Evolutionary conservation across 2,329 filamentous ascomycete genomes (phyloP).

Genomic region (Metarhizium robertsii): DNA sequence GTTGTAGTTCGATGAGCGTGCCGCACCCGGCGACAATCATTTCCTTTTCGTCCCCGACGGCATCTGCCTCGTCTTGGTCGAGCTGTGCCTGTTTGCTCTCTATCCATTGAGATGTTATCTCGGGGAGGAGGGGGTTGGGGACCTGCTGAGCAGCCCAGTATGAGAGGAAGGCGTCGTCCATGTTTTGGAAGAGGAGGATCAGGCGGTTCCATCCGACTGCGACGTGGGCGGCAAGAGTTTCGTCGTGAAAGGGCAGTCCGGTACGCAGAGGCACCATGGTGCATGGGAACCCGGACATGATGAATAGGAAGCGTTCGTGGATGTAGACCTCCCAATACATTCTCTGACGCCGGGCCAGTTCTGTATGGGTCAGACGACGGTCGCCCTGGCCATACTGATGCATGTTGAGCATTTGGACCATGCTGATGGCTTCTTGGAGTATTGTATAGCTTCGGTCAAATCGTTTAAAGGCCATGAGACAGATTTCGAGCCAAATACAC

Average conservation of each 20-base stretch:
- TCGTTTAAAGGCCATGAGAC: conserved; percentile 36
- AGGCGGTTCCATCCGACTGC: conserved; percentile 28
- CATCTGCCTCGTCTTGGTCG: conserved; percentile 25
- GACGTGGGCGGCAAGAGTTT: conserved; percentile 24
- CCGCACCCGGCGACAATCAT: conserved; percentile 16
- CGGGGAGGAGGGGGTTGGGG: conserved; percentile 7
- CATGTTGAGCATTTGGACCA: conserved; percentile 34
- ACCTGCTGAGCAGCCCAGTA: conserved; percentile 26
- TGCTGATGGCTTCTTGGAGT: conserved; percentile 36
- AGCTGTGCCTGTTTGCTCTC: conserved; percentile 31
- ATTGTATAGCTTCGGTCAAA: conserved; percentile 37
- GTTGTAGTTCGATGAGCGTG: conserved; percentile 28
- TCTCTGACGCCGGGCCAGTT: conserved; percentile 12
- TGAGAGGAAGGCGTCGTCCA: conserved; percentile 28
- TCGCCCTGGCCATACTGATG: conserved; percentile 25
- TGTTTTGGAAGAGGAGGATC: conserved; percentile 26
- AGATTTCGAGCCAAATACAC: conserved; percentile 41
- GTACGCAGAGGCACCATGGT: conserved; percentile 22
- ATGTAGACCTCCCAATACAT: conserved; percentile 17
- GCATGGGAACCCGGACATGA: conserved; percentile 36
- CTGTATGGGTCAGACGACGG: conserved; percentile 7
- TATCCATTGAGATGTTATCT: conserved; percentile 28
- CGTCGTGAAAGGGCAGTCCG: conserved; percentile 21
- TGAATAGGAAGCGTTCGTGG: conserved; percentile 37
- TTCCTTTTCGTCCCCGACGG: conserved; percentile 17